A percentile compares a stretch with the other conserved stretches of the same genome.
Conservation (phyloP, 768 basidiomycete species). For the Termitomyces sp. region DNA sequence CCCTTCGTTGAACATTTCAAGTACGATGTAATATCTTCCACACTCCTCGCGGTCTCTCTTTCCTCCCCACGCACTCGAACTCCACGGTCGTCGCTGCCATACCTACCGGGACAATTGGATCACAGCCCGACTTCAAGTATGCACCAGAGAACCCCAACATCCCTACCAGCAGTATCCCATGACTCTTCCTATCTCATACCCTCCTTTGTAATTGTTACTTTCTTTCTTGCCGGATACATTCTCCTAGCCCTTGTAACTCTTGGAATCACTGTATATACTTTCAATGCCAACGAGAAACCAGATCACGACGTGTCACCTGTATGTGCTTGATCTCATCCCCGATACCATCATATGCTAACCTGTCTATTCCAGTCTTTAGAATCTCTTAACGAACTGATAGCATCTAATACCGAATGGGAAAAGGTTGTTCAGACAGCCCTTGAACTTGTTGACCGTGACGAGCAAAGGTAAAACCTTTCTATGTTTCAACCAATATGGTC, state of each 20-base stretch:
- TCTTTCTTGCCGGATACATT: conserved; percentile 42
- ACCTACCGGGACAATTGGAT: conserved; percentile 34
- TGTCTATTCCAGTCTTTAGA: conserved; percentile 49
- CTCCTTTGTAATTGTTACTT: conserved; percentile 35
- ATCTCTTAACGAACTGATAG: conserved; percentile 63
- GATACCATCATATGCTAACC: conserved; percentile 6
- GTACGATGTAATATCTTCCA: conserved; percentile 79
- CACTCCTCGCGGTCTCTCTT: conserved; percentile 58
- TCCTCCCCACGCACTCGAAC: conserved; percentile 31
- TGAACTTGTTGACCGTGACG: conserved; percentile 62
- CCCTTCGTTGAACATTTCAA: conserved; percentile 79
- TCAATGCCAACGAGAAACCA: conserved; percentile 28
- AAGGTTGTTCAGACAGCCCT: conserved; percentile 69
- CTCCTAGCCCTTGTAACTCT: conserved; percentile 35
- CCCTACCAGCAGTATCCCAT: conserved; percentile 20
- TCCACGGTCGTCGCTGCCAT: conserved; percentile 37
- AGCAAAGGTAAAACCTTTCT: conserved; percentile 50
- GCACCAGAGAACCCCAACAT: conserved; percentile 16
- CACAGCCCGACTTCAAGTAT: conserved; percentile 44
- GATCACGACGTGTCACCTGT: conserved; percentile 55
- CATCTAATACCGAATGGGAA: conserved; percentile 71
- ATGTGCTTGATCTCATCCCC: conserved; percentile 22
- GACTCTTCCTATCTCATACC: conserved; percentile 39
- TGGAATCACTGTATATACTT: conserved; percentile 33
- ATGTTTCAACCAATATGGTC: neutral